These are phyloP conservation scores for Floccularia luteovirens DNA, from an alignment of 768 basidiomycete genomes.

Conservation along the genomic window DNA sequence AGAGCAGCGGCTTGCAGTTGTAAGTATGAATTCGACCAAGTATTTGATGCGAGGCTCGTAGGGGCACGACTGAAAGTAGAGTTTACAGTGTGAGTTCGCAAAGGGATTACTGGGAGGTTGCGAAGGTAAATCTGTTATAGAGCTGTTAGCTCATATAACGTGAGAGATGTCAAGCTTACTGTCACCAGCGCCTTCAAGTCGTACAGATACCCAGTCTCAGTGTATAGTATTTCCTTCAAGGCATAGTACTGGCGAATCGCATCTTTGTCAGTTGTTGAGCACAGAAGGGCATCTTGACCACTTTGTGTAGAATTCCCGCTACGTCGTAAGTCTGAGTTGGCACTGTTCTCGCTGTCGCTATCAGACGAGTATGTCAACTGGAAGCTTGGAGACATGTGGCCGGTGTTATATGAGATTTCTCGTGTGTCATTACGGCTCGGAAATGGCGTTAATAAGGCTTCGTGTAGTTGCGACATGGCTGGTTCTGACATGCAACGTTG, in stretches of 20 bases:
- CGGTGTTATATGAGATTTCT: not conserved
- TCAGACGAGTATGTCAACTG: no score
- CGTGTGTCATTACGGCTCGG: not conserved
- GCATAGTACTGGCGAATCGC: constrained; percentile 57
- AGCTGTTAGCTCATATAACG: constrained; percentile 3
- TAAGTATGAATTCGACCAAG: constrained; percentile 37
- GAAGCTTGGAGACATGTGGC: no score
- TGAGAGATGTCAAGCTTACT: constrained; percentile 30
- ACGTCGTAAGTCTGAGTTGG: no score
- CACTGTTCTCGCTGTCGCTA: no score
- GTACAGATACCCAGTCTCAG: constrained; percentile 75
- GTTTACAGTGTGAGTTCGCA: constrained; percentile 26
- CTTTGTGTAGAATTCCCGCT: constrained; percentile 2
- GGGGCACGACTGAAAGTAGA: constrained; percentile 31
- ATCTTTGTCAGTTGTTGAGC: constrained; percentile 33
- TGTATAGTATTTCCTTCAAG: constrained; percentile 76
- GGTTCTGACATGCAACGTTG: constrained; percentile 39
- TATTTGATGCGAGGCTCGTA: constrained; percentile 33
- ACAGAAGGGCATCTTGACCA: constrained; percentile 18
- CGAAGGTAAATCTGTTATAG: constrained; percentile 55
- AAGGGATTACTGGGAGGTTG: constrained; percentile 41
- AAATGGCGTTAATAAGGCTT: constrained; percentile 1
- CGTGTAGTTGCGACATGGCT: constrained; percentile 2
- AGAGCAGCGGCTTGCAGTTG: constrained; percentile 22
- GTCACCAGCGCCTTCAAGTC: constrained; percentile 74